These are phyloP conservation scores for Eimeria zaria DNA, from an alignment of 169 alveolate species.

Conservation along the genomic window DNA sequence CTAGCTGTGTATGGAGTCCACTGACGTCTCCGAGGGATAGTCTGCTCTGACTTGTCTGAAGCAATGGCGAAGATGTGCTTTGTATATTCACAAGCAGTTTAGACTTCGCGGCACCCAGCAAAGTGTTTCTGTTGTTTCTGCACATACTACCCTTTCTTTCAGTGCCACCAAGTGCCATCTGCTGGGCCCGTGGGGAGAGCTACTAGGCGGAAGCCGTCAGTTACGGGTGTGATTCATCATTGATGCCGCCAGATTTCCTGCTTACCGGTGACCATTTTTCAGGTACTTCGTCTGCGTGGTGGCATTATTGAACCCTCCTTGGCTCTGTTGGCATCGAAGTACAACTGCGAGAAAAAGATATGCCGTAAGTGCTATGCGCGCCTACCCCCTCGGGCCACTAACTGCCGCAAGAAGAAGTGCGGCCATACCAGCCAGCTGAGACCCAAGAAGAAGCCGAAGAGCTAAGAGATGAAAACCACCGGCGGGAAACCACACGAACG, in stretches of 20 bases:
- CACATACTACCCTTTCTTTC: background rate
- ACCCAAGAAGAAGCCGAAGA: constrained; percentile 99
- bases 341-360: constrained; percentile 99
- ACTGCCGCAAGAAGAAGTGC: constrained; percentile 99
- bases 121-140: background rate
- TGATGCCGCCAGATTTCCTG: background rate
- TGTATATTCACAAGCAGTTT: too few species aligned
- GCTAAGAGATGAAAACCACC: background rate
- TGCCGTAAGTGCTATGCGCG: constrained; percentile 99
- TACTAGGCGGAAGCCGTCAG: background rate
- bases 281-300: constrained; percentile 99
- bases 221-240: too few species aligned
- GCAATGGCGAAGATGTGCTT: background rate
- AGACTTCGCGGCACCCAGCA: background rate
- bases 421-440: constrained; percentile 99
- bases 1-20: background rate
- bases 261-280: background rate
- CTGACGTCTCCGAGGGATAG: background rate
- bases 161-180: background rate
- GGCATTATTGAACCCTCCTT: constrained; percentile 99
- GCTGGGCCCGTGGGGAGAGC: background rate
- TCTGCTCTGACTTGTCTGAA: background rate
- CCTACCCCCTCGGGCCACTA: constrained; percentile 99
- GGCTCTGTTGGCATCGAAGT: constrained; percentile 99
- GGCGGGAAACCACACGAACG: background rate